Evolutionary conservation across 441 rosid species (phyloP), one percentile per base, ranked within the genome.

Genomic region (Croton laevigatus): DNA sequence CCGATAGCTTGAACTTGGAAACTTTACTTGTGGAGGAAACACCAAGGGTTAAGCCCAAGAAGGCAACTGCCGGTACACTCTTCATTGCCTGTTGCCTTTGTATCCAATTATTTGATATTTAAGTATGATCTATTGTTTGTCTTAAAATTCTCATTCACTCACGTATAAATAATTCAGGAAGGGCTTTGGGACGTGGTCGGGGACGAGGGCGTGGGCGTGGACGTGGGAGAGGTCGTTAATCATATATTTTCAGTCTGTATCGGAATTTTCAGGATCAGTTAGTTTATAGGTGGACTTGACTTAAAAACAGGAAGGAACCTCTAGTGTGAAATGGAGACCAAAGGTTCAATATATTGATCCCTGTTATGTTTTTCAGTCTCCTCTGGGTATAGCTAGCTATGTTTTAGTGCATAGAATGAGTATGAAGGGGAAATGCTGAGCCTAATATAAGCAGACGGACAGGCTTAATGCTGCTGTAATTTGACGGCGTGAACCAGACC

Each of bases 191-290:
- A 55, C 89, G 97, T 9, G 96, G 97, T 23, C 81, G 96, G 42
- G 97, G 97, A 16, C 88, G 97, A 13, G 98, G 98, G 0, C 96
- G 96, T 11, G 97, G 98, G 1, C 90, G 97, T 10, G 97, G 98
- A 0, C 97, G 96, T 23, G 93, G 93, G 3, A 80, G 95, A n/a
- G 97, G 98, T 19, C 97, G 92, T 63, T 68, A 57, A 61, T 32
- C 6, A 67, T 22, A 8, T 42, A 40, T 40, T 62, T 19, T 62
- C 14, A 19, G 17, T 10, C 11, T 42, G 65, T 34, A 27, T 16
- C 36, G 6, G 7, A 1, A 8, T 5, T 64, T 45, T 42, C 51
- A 10, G 23, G 7, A 20, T 42, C 66, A 6, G 8, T 2, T 13
- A 42, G 16, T 13, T 20, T 48, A 13, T 8, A 34, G 38, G n/a